phyloP scores from a whole-genome alignment of 805 yeast genomes.

The Ogataea glucozyma region DNA sequence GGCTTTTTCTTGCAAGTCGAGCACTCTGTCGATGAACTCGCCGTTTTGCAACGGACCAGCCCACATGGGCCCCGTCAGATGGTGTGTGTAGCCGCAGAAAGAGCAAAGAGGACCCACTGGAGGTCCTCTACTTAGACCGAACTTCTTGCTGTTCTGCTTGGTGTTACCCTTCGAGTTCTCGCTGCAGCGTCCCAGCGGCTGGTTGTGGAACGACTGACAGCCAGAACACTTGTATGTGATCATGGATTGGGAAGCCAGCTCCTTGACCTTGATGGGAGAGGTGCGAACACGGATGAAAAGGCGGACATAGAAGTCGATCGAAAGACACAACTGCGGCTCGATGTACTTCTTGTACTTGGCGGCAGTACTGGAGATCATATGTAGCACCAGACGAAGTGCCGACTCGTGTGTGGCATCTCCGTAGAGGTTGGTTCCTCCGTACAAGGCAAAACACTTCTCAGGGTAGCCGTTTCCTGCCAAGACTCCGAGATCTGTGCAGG shows the following conservation, averaged over 20 bases:
- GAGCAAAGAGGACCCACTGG: constrained; percentile 61
- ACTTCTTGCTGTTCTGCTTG: constrained; percentile 40
- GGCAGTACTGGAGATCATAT: constrained; percentile 76
- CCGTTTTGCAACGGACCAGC: constrained; percentile 73
- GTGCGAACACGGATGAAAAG: constrained; percentile 76
- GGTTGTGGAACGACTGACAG: constrained; percentile 72
- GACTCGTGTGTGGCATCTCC: constrained; percentile 90
- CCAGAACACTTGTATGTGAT: constrained; percentile 82
- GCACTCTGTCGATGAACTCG: constrained; percentile 64
- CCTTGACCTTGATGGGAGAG: constrained; percentile 80
- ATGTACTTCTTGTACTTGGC: constrained; percentile 86
- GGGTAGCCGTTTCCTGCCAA: constrained; percentile 96
- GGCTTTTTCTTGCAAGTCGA: constrained; percentile 50
- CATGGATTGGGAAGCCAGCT: constrained; percentile 75
- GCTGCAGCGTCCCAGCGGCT: constrained; percentile 68
- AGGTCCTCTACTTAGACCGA: constrained; percentile 65
- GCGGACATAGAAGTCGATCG: constrained; percentile 92
- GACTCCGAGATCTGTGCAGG: constrained; percentile 96
- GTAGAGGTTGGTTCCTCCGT: constrained; percentile 89
- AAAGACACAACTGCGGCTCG: constrained; percentile 81
- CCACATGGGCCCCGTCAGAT: constrained; percentile 97
- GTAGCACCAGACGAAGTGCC: constrained; percentile 81
- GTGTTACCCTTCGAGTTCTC: constrained; percentile 29
- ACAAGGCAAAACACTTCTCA: constrained; percentile 91
- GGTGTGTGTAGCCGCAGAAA: constrained; percentile 69